A percentile compares a stretch with the other conserved stretches of the same genome.
Evolutionary conservation across 768 basidiomycete species (phyloP).

Genomic region (Megacollybia marginata): DNA sequence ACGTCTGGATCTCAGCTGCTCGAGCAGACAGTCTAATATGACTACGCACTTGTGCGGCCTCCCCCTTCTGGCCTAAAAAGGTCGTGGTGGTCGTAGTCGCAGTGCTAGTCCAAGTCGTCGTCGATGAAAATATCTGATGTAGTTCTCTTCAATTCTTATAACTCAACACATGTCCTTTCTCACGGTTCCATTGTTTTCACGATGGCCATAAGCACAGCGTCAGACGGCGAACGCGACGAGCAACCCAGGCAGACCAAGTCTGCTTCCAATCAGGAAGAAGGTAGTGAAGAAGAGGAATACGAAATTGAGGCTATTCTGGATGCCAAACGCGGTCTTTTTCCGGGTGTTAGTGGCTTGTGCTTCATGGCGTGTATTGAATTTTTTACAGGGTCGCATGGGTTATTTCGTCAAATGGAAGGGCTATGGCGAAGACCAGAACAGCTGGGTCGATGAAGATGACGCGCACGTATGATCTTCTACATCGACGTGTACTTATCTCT

Average conservation of each 20-base stretch:
- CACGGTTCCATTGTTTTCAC: constrained; percentile 13
- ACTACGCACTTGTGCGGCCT: constrained; percentile 89
- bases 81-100: constrained; percentile 73
- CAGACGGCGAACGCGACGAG: too few relatives aligned
- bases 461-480: constrained; percentile 40
- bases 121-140: too few relatives aligned
- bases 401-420: too few relatives aligned
- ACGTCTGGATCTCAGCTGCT: constrained; percentile 78
- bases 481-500: not conserved
- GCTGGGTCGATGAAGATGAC: constrained; percentile 72
- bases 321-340: constrained; percentile 57
- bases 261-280: too few relatives aligned
- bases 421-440: too few relatives aligned
- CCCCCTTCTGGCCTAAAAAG: constrained; percentile 75
- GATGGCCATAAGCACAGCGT: not conserved
- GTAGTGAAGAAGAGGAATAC: too few relatives aligned
- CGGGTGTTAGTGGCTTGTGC: constrained; percentile 30
- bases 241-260: not conserved
- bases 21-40: constrained; percentile 83
- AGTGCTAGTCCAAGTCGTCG: constrained; percentile 72
- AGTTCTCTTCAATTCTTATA: too few relatives aligned
- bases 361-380: constrained; percentile 61
- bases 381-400: constrained; percentile 68
- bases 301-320: too few relatives aligned
- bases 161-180: too few relatives aligned